A percentile compares a stretch with the other conserved stretches of the same genome.
phyloP scores from a whole-genome alignment of 495 filamentous ascomycete genomes.

The Hypomontagnella monticulosa region DNA sequence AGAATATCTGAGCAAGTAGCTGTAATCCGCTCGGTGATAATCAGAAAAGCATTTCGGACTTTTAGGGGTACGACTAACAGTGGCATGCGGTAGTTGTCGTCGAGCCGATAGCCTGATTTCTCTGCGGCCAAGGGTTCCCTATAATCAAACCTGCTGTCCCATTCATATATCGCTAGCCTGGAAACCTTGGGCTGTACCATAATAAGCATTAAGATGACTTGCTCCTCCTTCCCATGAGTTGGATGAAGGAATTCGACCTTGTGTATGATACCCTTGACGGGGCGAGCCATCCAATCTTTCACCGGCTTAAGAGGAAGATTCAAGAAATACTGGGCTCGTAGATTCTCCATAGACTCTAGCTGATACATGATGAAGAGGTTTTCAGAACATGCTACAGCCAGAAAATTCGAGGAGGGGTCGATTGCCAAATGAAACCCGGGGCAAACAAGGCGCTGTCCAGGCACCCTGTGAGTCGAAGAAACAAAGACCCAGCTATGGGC shows the following conservation, averaged over 20 bases:
- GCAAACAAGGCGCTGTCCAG: conserved; percentile 54
- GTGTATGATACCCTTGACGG: conserved; percentile 76
- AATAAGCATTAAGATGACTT: conserved; percentile 80
- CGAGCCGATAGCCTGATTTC: conserved; percentile 61
- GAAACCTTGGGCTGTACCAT: conserved; percentile 68
- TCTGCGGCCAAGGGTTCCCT: conserved; percentile 50
- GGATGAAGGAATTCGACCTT: conserved; percentile 91
- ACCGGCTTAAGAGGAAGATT: conserved; percentile 54
- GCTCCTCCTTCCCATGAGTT: conserved; percentile 66
- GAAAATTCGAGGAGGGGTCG: conserved; percentile 71
- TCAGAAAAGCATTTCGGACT: conserved; percentile 69
- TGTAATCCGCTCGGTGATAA: conserved; percentile 67
- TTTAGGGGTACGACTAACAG: conserved; percentile 74
- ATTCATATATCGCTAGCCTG: conserved; percentile 76
- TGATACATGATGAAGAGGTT: conserved; percentile 66
- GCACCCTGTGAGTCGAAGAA: conserved; percentile 65
- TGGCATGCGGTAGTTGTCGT: conserved; percentile 68
- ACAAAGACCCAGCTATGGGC: conserved; percentile 66
- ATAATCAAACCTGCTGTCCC: conserved; percentile 64
- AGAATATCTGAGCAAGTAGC: conserved; percentile 67
- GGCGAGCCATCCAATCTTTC: conserved; percentile 62
- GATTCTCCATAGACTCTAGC: conserved; percentile 59
- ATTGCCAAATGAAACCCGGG: conserved; percentile 84
- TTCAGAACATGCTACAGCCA: conserved; percentile 56
- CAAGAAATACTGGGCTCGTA: conserved; percentile 53